Percentiles rank a stretch among this genome's conserved stretches.
Evolutionary conservation across 1,284 basidiomycete genomes (phyloP).

Genomic region (Ganoderma multipileum): DNA sequence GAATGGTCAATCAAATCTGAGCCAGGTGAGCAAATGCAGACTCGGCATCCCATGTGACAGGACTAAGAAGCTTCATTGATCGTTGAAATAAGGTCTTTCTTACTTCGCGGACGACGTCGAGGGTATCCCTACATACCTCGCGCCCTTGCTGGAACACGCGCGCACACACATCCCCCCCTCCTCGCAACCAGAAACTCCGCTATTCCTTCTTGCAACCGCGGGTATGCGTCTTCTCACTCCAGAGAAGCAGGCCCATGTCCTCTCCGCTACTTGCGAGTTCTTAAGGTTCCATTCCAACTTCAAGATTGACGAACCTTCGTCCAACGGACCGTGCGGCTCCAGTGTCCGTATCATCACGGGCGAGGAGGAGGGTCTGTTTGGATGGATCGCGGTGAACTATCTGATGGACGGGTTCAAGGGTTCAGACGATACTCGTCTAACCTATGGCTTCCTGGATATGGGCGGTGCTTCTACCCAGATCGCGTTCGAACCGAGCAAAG

Average conservation of each 20-base stretch:
- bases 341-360: constrained; percentile 96
- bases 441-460: constrained; percentile 99
- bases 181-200: constrained; percentile 82
- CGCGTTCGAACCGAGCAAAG: constrained; percentile 84
- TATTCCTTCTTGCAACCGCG: constrained; percentile 96
- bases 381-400: constrained; percentile 99
- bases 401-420: constrained; percentile 96
- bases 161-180: constrained; percentile 86
- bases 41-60: not conserved
- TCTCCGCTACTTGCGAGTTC: constrained; percentile 81
- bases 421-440: constrained; percentile 67
- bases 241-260: constrained; percentile 73
- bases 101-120: constrained; percentile 78
- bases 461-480: constrained; percentile 99
- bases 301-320: constrained; percentile 68
- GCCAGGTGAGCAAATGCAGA: constrained; percentile 71
- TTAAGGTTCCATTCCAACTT: constrained; percentile 80
- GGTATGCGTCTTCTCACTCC: constrained; percentile 92
- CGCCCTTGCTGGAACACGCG: constrained; percentile 87
- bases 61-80: not conserved
- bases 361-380: constrained; percentile 97
- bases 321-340: constrained; percentile 82
- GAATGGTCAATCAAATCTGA: constrained; percentile 94
- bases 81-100: constrained; percentile 75
- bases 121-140: constrained; percentile 78